A percentile compares a stretch with the other conserved stretches of the same genome.
phyloP scores from a whole-genome alignment of 1,284 basidiomycete genomes.

The Ceratobasidium sp. region DNA sequence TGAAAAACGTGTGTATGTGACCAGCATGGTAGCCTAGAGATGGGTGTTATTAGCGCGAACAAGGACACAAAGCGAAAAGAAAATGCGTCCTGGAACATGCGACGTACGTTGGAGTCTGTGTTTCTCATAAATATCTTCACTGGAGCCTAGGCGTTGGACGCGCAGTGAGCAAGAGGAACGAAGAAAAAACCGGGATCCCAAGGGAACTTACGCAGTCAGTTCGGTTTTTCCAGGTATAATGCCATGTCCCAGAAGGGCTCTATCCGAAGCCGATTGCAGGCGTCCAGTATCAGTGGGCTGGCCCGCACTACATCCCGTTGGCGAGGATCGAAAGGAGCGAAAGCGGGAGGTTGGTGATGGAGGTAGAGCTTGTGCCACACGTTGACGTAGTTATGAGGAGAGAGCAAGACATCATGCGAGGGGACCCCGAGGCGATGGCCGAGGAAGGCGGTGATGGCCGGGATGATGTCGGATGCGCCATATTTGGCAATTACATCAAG shows the following conservation, averaged over 20 bases:
- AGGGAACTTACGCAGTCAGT: neutral
- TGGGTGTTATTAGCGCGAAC: neutral
- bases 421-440: neutral
- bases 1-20: constrained; percentile 16
- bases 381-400: neutral
- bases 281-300: neutral
- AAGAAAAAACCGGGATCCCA: neutral
- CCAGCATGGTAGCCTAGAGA: constrained; percentile 23
- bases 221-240: neutral
- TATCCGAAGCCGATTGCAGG: neutral
- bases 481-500: neutral
- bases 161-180: neutral
- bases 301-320: constrained; percentile 6
- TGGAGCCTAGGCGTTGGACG: neutral
- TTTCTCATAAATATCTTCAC: neutral
- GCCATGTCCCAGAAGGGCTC: constrained; percentile 14
- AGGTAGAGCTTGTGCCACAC: constrained; percentile 33
- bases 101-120: neutral
- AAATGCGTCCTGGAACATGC: neutral
- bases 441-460: neutral
- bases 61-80: no score
- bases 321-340: constrained; percentile 20
- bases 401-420: neutral
- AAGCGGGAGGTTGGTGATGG: constrained; percentile 8
- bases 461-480: neutral